phyloP scores from a whole-genome alignment of 306 rosid species.

The Cyamopsis tetragonoloba region DNA sequence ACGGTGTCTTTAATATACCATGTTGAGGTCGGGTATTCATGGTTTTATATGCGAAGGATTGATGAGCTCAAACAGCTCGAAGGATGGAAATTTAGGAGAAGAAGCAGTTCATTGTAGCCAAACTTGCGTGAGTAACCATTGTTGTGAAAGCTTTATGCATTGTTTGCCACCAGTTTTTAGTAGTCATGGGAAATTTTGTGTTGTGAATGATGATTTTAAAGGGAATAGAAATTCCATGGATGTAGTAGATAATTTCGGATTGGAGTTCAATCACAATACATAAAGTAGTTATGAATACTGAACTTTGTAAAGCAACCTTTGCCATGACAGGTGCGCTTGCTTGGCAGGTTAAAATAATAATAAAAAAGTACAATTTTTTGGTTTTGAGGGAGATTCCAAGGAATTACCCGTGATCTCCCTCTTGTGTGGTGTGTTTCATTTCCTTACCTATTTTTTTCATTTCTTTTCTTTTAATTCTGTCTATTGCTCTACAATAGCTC shows the following conservation, averaged over 20 bases:
- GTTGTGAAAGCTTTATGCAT: too few species aligned
- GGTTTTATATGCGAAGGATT: background rate
- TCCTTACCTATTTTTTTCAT: conserved; percentile 1
- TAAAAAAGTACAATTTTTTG: conserved; percentile 28
- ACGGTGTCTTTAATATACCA: background rate
- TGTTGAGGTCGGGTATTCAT: background rate
- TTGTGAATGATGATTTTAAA: too few species aligned
- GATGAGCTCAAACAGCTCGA: background rate
- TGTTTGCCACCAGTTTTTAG: too few species aligned
- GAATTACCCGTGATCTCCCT: conserved; percentile 59
- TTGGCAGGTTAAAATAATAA: conserved; percentile 63
- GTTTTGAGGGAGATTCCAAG: conserved; percentile 58
- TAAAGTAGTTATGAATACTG: background rate
- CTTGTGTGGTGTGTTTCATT: conserved; percentile 39
- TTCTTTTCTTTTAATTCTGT: too few species aligned
- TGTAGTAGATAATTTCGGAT: conserved; percentile 36
- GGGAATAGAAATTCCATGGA: background rate
- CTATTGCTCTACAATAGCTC: background rate
- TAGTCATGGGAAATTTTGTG: too few species aligned
- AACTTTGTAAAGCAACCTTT: conserved; percentile 69
- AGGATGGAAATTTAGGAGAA: background rate
- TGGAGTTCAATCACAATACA: background rate
- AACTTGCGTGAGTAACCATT: too few species aligned
- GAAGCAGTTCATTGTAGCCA: background rate
- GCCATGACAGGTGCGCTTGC: conserved; percentile 94